These are phyloP conservation scores for Elsinoe australis DNA, from an alignment of 2,329 filamentous ascomycete genomes.

Conservation along the genomic window DNA sequence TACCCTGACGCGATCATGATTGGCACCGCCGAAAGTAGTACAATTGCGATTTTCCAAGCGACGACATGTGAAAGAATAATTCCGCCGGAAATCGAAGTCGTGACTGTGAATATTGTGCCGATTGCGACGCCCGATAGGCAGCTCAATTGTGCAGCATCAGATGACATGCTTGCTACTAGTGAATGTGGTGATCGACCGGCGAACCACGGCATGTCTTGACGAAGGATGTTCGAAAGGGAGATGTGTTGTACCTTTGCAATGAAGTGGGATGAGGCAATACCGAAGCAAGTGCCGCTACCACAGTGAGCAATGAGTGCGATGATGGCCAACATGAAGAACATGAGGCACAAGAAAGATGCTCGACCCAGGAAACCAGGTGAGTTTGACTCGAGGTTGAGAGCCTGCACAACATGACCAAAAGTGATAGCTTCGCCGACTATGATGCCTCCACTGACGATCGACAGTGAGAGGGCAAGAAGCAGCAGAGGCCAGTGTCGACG, in stretches of 20 bases:
- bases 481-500: constrained; percentile 36
- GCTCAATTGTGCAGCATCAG: constrained; percentile 43
- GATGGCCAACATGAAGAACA: constrained; percentile 49
- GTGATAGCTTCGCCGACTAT: constrained; percentile 55
- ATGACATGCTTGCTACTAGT: constrained; percentile 41
- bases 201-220: constrained; percentile 49
- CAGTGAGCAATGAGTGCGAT: constrained; percentile 42
- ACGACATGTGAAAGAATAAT: constrained; percentile 42
- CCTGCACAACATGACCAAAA: constrained; percentile 46
- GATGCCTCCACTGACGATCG: constrained; percentile 40
- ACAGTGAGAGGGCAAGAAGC: constrained; percentile 36
- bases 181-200: constrained; percentile 38
- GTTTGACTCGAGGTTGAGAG: constrained; percentile 41
- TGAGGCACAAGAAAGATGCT: constrained; percentile 39
- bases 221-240: constrained; percentile 46
- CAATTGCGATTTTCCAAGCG: constrained; percentile 46
- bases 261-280: constrained; percentile 41
- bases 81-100: constrained; percentile 41
- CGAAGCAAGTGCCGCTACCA: constrained; percentile 41
- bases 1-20: constrained; percentile 41
- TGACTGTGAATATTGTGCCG: constrained; percentile 44
- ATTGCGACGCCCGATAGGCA: constrained; percentile 44
- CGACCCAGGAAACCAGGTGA: constrained; percentile 22
- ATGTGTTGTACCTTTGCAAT: constrained; percentile 38
- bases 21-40: constrained; percentile 43